Base-by-base conservation (phyloP, 805 yeast species). In the Metschnikowia lunata region DNA sequence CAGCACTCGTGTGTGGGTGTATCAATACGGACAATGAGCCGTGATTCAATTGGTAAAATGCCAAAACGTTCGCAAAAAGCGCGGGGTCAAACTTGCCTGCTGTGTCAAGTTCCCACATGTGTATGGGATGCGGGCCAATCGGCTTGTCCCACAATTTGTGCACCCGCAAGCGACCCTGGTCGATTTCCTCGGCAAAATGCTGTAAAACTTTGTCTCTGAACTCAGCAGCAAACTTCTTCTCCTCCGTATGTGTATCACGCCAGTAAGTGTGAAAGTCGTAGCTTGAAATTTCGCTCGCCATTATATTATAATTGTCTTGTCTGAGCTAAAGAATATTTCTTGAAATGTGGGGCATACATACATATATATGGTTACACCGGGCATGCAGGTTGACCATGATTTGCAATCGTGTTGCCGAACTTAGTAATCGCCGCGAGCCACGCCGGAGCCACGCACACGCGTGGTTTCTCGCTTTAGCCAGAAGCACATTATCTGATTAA, bases 231-330 rank as follows among this genome's bases (percentile, higher is more conserved):
- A 56, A 56, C 28, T 60, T 47, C 14, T 60, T 52, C 45, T 76
- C 72, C 8, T 47, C 55, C 4, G 62, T 56, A 43, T 60, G 60
- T 48, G 59, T 60, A 39, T 62, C 58, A 51, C 66, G 61, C 70
- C 72, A 78, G 57, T 79, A 79, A 1, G 81, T 72, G 58, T 79
- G 84, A 52, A 79, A 66, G 56, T 79, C 83, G 58, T 73, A 79
- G 12, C 55, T 52, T 29, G 34, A 12, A 31, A 52, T 50, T n/a
- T 38, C 34, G 1, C 28, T 13, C 7, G 50, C 14, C 50, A 47
- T 47, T 29, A 10, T 29, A 10, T 29, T 29, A 29, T 10, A 18
- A 18, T 18, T 18, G 5, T 18, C 5, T 18, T 18, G 23, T 18
- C 23, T 18, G 23, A 18, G 23, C 5, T 18, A 18, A 18, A 18